phyloP scores from a whole-genome alignment of 371 early-diverging fungal species.

The Gilbertella persicaria region DNA sequence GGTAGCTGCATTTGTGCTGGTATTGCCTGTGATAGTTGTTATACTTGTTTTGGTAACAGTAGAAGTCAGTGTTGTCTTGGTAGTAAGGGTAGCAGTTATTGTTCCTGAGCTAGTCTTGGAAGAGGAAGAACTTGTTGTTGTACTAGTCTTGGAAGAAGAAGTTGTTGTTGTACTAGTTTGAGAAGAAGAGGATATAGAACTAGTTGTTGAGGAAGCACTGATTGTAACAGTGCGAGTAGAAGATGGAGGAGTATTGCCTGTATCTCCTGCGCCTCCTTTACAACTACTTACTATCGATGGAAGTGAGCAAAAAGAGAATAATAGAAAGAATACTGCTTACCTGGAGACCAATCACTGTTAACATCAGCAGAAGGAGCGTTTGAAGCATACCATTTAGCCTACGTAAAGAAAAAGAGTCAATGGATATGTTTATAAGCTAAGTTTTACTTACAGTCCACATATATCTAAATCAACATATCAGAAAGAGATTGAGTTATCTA shows the following conservation, averaged over 20 bases:
- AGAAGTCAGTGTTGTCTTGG: background rate
- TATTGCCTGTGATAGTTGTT: slow-evolving; percentile 20
- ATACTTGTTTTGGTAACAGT: slow-evolving; percentile 5
- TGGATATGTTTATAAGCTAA: too few relatives aligned
- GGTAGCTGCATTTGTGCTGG: slow-evolving; percentile 15
- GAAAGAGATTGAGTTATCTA: slow-evolving; percentile 1
- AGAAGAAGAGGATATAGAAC: slow-evolving; percentile 3
- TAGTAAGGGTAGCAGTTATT: background rate
- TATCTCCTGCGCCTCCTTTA: slow-evolving; percentile 4
- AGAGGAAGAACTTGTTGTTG: slow-evolving; percentile 2
- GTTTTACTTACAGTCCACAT: slow-evolving; percentile 49
- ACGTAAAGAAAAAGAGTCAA: background rate
- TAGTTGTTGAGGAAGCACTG: background rate
- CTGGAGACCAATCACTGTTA: slow-evolving; percentile 32
- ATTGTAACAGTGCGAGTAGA: background rate
- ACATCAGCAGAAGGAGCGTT: slow-evolving; percentile 21
- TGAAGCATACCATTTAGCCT: slow-evolving; percentile 45
- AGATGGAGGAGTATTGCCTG: too few relatives aligned
- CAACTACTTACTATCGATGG: slow-evolving; percentile 17
- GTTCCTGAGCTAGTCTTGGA: background rate
- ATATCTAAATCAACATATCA: slow-evolving; percentile 23
- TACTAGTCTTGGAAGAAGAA: slow-evolving; percentile 4
- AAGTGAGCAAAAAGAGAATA: too few relatives aligned
- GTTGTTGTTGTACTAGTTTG: slow-evolving; percentile 3
- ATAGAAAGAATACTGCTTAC: too few relatives aligned